Evolutionary conservation across 768 basidiomycete genomes (phyloP), one percentile per base, ranked within the genome.

Genomic region (Leccinum boreale): DNA sequence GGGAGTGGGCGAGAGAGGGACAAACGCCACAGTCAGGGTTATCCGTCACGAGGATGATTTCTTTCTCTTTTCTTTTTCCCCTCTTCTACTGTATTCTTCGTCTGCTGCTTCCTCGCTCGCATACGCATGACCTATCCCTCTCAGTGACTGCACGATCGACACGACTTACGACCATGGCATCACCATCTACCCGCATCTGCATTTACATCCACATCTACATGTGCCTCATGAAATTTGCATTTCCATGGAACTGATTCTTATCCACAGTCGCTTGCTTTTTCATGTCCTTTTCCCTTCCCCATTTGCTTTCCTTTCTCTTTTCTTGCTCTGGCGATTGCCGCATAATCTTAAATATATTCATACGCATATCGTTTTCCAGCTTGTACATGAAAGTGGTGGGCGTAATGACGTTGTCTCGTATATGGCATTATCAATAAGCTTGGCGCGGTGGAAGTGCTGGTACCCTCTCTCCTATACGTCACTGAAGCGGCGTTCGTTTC

Each of bases 11-110:
- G 61, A 14, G 62, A 65, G 28, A 50, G 61, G 49, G 63, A 67
- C 24, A 67, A 50, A 19, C 66, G 57, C 24, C 65, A 64, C 21
- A 50, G 48, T 12, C 59, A 57, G 10, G 63, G 50, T 2, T 65
- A 65, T 29, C 12, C 39, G 1, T 58, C 64, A 26, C 52, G 63
- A n/a, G 54, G 60, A 7, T 65, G 55, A 44, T 35, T 24, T 42
- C 3, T 36, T 42, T 24, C 28, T 9, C 15, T 29, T 26, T 8
- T 19, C 17, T 35, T 23, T n/a, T 14, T 21, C 17, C 17, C 17
- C 9, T n/a, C 17, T 4, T 4, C 33, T 15, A 10, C 14, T 35
- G 5, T 15, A 35, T 35, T 15, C 8, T 10, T 39, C 17, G 7
- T n/a, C 36, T 39, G 42, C 21, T 14, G 12, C 10, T 24, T 19